phyloP scores from a whole-genome alignment of 352 stramenopile species.

The Pilasporangium apinafurcum region DNA sequence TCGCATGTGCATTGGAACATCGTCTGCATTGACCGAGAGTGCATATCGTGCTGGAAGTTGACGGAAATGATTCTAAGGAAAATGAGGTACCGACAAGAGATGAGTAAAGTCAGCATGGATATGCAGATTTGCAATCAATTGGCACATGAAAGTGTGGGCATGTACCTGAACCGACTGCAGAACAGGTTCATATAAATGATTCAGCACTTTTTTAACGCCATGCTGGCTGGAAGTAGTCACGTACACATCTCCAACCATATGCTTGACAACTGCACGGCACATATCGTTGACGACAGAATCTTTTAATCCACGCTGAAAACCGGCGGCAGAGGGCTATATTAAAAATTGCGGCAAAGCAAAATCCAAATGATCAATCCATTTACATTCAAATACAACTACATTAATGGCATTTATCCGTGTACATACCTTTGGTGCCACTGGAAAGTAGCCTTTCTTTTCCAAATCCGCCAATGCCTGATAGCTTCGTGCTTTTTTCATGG shows the following conservation, averaged over 20 bases:
- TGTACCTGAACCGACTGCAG: constrained; percentile 65
- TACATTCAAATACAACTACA: no score
- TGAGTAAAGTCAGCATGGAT: not conserved
- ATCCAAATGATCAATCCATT: not conserved
- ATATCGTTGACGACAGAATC: constrained; percentile 87
- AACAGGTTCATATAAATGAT: constrained; percentile 84
- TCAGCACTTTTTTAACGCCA: constrained; percentile 72
- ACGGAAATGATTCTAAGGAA: constrained; percentile 62
- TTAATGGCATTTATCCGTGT: not conserved
- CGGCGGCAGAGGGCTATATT: constrained; percentile 50
- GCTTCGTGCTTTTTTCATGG: constrained; percentile 74
- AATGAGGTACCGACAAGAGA: not conserved
- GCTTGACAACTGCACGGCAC: constrained; percentile 81
- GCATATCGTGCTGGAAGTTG: constrained; percentile 78
- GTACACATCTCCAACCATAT: constrained; percentile 86
- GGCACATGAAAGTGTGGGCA: no score
- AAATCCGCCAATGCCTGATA: constrained; percentile 77
- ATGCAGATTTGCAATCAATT: not conserved
- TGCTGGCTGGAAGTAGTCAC: constrained; percentile 61
- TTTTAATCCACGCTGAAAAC: constrained; percentile 77
- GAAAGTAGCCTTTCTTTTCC: constrained; percentile 83
- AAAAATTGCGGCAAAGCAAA: not conserved
- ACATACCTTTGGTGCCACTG: constrained; percentile 47
- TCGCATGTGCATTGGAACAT: constrained; percentile 85
- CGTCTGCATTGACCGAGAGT: constrained; percentile 79